Conservation (phyloP, 2,329 filamentous ascomycete species). For the Paraphaeosphaeria sporulosa region DNA sequence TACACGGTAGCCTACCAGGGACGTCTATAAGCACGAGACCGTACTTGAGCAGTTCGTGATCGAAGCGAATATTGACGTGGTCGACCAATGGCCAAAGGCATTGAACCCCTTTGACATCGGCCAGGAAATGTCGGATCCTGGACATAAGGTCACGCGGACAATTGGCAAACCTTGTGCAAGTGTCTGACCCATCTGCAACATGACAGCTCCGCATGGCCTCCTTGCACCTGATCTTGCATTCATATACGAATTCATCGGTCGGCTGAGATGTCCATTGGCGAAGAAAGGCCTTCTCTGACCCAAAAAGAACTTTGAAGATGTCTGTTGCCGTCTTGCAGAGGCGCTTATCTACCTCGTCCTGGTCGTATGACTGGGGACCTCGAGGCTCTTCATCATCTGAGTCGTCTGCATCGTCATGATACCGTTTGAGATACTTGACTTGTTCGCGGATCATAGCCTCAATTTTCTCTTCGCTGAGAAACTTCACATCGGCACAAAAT, state of each 20-base stretch:
- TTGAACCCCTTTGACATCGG: constrained; percentile 21
- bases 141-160: constrained; percentile 20
- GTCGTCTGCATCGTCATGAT: constrained; percentile 23
- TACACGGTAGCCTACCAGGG: too few species aligned
- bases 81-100: constrained; percentile 35
- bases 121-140: constrained; percentile 24
- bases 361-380: neutral
- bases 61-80: constrained; percentile 22
- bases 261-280: constrained; percentile 17
- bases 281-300: constrained; percentile 21
- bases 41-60: constrained; percentile 21
- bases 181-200: neutral
- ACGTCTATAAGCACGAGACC: constrained; percentile 30
- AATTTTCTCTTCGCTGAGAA: constrained; percentile 20
- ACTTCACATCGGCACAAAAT: constrained; percentile 26
- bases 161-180: constrained; percentile 5
- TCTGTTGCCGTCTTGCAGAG: constrained; percentile 34
- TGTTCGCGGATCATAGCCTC: constrained; percentile 27
- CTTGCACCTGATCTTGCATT: constrained; percentile 27
- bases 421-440: constrained; percentile 18
- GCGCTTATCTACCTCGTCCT: constrained; percentile 26
- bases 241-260: constrained; percentile 22
- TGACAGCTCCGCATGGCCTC: constrained; percentile 19
- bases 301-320: constrained; percentile 29
- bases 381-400: constrained; percentile 27